Base-by-base conservation (phyloP, 2,329 filamentous ascomycete genomes). In the Akanthomyces dipterigenus region DNA sequence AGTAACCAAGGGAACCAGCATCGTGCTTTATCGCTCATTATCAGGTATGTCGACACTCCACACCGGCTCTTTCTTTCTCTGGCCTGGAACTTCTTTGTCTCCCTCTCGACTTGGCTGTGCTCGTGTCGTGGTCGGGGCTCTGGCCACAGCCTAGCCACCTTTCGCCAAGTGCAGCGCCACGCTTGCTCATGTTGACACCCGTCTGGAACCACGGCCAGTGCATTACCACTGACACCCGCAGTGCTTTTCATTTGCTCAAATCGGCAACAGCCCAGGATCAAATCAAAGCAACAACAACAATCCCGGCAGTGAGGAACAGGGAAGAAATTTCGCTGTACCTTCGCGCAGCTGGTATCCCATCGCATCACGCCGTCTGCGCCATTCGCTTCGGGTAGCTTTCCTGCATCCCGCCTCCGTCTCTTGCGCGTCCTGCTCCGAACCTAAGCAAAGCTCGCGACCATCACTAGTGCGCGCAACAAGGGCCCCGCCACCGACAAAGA, bases 51-150 rank as follows among this genome's bases (percentile, higher is more conserved):
- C 26, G 18, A 22, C 18, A n/a, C 26, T 14, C 24, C 7, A 22
- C n/a, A 38, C 26, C n/a, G n/a, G 38, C 53, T 31, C 18, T 28
- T 54, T 56, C 34, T 46, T 28, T 16, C 5, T 18, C 14, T 20
- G 36, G 36, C n/a, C 20, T 40, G 1, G 34, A 5, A 18, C n/a
- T 38, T 53, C 31, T 24, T 22, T 20, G 40, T 38, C 55, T 46
- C 18, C 45, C 45, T 50, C 31, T 45, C 34, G 16, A 49, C 42
- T 49, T 40, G 43, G 55, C 36, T 24, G 20, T 58, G 55, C 50
- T 58, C 56, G 48, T 59, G 48, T 59, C 56, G 51, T 59, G 48
- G 56, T 51, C 48, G 46, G 43, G 56, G 34, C 46, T 20, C 55
- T 55, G 28, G 20, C 48, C 24, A 43, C 46, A 12, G 18, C 42